Conservation (phyloP, 2,329 filamentous ascomycete genomes). For the Penicillium rolfsii region DNA sequence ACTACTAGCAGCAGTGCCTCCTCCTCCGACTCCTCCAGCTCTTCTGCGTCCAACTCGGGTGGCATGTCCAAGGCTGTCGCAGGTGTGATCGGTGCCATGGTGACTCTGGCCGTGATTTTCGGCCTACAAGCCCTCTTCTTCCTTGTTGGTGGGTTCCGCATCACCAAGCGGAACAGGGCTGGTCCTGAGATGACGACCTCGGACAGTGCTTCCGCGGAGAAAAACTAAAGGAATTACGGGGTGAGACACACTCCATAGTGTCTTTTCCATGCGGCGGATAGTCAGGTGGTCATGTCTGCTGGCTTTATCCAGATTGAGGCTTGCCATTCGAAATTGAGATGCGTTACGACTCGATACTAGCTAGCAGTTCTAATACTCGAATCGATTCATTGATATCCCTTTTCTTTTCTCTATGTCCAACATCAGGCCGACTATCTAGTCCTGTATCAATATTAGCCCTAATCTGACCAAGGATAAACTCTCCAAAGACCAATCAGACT, state of each 20-base stretch:
- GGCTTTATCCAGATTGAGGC: conserved; percentile 12
- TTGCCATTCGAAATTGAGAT: conserved; percentile 7
- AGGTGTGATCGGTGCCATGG: conserved; percentile 76
- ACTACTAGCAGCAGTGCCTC: conserved; percentile 19
- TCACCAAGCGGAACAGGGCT: conserved; percentile 57
- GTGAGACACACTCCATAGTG: not conserved
- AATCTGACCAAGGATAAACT: not conserved
- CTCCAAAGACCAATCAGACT: not conserved
- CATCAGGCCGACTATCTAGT: not conserved
- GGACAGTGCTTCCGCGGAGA: conserved; percentile 23
- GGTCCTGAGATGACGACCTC: conserved; percentile 15
- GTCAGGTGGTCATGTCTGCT: not conserved
- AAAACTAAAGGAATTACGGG: conserved; percentile 15
- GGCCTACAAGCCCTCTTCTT: conserved; percentile 59
- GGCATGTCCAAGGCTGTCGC: conserved; percentile 72
- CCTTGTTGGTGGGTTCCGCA: conserved; percentile 59
- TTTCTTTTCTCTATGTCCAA: not conserved
- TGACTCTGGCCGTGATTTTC: conserved; percentile 67
- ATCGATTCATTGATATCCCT: not conserved
- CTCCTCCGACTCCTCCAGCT: conserved; percentile 28
- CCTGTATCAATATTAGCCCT: not conserved
- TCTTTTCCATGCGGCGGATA: not conserved
- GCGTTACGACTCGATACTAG: conserved; percentile 14
- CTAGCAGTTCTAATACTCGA: conserved; percentile 6
- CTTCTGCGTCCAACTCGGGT: conserved; percentile 34